Conservation (phyloP, 2,329 filamentous ascomycete species). For the Penicillium hesseltinei region DNA sequence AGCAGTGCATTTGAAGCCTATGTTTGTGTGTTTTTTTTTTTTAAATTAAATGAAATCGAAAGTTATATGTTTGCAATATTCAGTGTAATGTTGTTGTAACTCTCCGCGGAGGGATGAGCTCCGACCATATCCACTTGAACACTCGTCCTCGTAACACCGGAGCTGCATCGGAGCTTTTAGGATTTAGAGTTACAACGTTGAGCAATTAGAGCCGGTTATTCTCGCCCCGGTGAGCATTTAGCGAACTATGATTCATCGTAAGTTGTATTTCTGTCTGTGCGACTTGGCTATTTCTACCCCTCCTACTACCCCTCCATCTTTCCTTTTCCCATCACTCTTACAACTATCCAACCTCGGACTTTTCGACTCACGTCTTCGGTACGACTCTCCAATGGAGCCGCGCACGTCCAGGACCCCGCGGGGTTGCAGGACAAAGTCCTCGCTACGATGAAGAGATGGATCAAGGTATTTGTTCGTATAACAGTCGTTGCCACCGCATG, state of each 20-base stretch:
- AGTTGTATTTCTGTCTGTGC: neutral
- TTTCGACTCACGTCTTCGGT: slow-evolving; percentile 21
- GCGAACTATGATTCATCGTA: neutral
- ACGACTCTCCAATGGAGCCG: slow-evolving; percentile 33
- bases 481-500: slow-evolving; percentile 42
- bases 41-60: neutral
- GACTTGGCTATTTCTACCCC: slow-evolving; percentile 20
- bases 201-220: slow-evolving; percentile 11
- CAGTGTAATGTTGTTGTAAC: neutral
- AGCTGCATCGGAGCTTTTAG: neutral
- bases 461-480: slow-evolving; percentile 47
- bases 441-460: slow-evolving; percentile 33
- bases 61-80: neutral
- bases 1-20: slow-evolving; percentile 24
- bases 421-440: slow-evolving; percentile 14
- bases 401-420: slow-evolving; percentile 21
- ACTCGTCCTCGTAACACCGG: neutral
- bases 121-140: neutral
- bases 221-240: slow-evolving; percentile 15
- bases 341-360: neutral
- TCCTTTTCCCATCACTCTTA: slow-evolving; percentile 3
- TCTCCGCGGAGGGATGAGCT: slow-evolving; percentile 1
- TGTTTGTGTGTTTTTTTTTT: neutral
- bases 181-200: slow-evolving; percentile 11
- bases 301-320: slow-evolving; percentile 7